These are phyloP conservation scores for Mimosa pudica DNA, from an alignment of 306 rosid genomes.

Conservation along the genomic window DNA sequence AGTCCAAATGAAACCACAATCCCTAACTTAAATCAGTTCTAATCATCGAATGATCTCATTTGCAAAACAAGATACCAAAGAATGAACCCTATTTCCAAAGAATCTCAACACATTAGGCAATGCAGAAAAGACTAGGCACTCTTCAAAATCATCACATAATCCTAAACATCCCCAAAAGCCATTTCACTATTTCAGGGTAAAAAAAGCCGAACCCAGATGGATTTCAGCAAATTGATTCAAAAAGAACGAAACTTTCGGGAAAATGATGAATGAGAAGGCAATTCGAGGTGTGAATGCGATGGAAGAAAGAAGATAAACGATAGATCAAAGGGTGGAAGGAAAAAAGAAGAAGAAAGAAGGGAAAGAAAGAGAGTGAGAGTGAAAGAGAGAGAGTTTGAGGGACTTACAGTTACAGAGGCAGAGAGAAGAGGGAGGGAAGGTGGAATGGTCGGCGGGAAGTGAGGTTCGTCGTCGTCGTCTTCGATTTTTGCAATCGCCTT, in stretches of 20 bases:
- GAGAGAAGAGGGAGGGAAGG: background rate
- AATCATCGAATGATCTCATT: background rate
- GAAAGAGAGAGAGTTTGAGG: background rate
- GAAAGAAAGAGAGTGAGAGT: background rate
- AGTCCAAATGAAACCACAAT: background rate
- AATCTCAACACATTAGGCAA: background rate
- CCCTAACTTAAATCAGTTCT: background rate
- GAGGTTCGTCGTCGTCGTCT: constrained; percentile 19
- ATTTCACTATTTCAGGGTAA: constrained; percentile 7
- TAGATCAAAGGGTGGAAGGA: constrained; percentile 21
- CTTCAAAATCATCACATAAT: constrained; percentile 10
- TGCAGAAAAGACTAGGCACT: constrained; percentile 7
- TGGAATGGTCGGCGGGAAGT: background rate
- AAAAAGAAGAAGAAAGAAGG: background rate
- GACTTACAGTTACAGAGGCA: constrained; percentile 37
- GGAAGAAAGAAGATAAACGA: background rate
- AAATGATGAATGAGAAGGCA: background rate
- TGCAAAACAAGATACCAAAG: background rate
- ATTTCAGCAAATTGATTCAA: constrained; percentile 14
- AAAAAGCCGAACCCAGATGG: constrained; percentile 16
- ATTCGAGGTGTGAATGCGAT: background rate
- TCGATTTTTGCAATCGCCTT: background rate
- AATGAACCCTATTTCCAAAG: constrained; percentile 41
- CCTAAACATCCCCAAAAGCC: background rate
- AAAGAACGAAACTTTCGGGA: background rate